Percentiles rank a stretch among this genome's conserved stretches.
Evolutionary conservation across 2,329 filamentous ascomycete species (phyloP).

Genomic region (Dissoconium aciculare): DNA sequence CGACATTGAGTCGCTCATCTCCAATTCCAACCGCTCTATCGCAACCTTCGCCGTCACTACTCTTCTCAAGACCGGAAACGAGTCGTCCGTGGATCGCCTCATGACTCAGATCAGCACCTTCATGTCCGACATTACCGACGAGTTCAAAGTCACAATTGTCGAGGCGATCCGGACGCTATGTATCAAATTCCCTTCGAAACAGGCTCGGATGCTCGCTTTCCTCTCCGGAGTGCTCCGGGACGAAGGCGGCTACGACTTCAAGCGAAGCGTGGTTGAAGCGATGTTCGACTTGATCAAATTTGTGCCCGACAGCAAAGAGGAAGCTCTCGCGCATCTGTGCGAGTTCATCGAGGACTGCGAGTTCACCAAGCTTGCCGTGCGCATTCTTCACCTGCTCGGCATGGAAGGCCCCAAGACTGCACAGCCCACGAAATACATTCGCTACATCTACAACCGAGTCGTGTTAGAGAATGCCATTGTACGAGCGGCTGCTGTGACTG

Average conservation of each 20-base stretch:
- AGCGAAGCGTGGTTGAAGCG: conserved; percentile 92
- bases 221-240: conserved; percentile 91
- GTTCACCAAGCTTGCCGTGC: conserved; percentile 92
- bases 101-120: conserved; percentile 98
- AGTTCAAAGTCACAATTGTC: conserved; percentile 99
- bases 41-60: conserved; percentile 98
- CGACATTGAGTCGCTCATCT: conserved; percentile 92
- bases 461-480: conserved; percentile 95
- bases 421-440: conserved; percentile 95
- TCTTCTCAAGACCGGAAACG: conserved; percentile 93
- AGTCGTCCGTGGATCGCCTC: conserved; percentile 85
- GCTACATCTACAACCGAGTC: conserved; percentile 97
- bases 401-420: conserved; percentile 89
- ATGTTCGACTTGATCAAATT: conserved; percentile 99
- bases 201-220: conserved; percentile 95
- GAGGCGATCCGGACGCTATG: conserved; percentile 94
- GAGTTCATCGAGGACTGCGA: conserved; percentile 99
- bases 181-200: conserved; percentile 95
- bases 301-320: conserved; percentile 70
- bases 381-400: conserved; percentile 85
- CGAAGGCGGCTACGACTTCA: conserved; percentile 96
- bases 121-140: conserved; percentile 97
- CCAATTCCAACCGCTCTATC: conserved; percentile 91
- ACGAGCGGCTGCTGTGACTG: conserved; percentile 85
- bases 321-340: conserved; percentile 83